Conservation (phyloP, 2,329 filamentous ascomycete genomes). For the Exophiala lecanii-corni region DNA sequence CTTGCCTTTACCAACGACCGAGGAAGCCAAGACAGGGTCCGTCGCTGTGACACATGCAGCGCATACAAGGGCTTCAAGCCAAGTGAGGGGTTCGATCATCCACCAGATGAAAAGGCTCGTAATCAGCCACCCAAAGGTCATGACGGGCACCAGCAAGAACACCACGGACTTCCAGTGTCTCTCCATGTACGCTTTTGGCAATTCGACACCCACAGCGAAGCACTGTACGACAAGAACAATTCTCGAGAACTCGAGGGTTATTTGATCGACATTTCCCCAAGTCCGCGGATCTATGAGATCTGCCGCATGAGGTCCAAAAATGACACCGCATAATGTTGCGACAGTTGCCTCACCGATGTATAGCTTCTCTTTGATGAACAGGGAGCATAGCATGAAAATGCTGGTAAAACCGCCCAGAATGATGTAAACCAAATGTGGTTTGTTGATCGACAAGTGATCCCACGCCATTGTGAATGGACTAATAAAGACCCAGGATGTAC, state of each 20-base stretch:
- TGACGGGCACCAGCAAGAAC: slow-evolving; percentile 85
- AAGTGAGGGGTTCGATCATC: slow-evolving; percentile 71
- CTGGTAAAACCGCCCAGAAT: slow-evolving; percentile 97
- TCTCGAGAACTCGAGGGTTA: slow-evolving; percentile 66
- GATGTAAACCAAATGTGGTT: slow-evolving; percentile 96
- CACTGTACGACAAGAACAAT: slow-evolving; percentile 69
- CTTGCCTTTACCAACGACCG: slow-evolving; percentile 97
- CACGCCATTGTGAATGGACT: slow-evolving; percentile 40
- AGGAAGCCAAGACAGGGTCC: slow-evolving; percentile 93
- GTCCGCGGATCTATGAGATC: slow-evolving; percentile 56
- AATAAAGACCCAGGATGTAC: too few relatives aligned
- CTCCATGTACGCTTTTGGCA: slow-evolving; percentile 83
- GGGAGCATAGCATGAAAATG: slow-evolving; percentile 96
- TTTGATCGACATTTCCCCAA: slow-evolving; percentile 65
- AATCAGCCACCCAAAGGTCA: slow-evolving; percentile 82
- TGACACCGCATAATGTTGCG: slow-evolving; percentile 66
- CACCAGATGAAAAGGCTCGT: slow-evolving; percentile 95
- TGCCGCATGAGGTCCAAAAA: slow-evolving; percentile 64
- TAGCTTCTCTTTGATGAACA: slow-evolving; percentile 94
- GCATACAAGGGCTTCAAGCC: slow-evolving; percentile 82
- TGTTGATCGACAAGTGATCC: slow-evolving; percentile 65
- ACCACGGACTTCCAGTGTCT: slow-evolving; percentile 91
- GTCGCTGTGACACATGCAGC: slow-evolving; percentile 96
- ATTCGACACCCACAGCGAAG: slow-evolving; percentile 67
- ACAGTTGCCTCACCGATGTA: slow-evolving; percentile 99